Base-by-base conservation (phyloP, 371 early-diverging fungal genomes). In the Gilbertella persicaria region DNA sequence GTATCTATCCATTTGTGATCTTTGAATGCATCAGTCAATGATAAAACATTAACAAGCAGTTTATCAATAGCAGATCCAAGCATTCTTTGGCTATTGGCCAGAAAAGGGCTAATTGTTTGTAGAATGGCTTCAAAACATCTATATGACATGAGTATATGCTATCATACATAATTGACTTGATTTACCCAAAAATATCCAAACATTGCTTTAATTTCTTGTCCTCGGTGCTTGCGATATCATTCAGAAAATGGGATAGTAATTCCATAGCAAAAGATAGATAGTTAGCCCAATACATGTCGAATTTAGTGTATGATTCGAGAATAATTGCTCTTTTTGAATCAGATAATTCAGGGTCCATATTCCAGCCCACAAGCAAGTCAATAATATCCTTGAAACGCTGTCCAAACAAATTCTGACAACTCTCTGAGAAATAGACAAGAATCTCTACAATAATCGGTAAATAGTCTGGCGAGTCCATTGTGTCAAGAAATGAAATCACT, bases 361-460 rank as follows among this genome's bases (percentile, higher is more conserved):
- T 73, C 89, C 89, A 88, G 5, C 85, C 88, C n/a, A 87, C 78
- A 5, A 90, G 65, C 7, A 85, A 58, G 56, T 86, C 82, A 38
- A 86, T 69, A 23, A 88, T 69, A 38, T 83, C 82, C 83, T 67
- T 65, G 24, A 75, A 75, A 48, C 63, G 54, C 20, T 60, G 52
- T 23, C 59, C 55, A 55, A 75, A 69, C 12, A 59, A 50, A 12
- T 60, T 53, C 7, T 55, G 51, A 50, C 66, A 70, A 17, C 50
- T 45, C 5, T 58, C 44, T 33, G 76, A 55, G 23, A 72, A 54
- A 5, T 58, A 46, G 6, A 53, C 41, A 0, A 75, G 38, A 8
- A 67, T 53, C 3, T 66, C 64, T 5, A 72, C 39, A 5, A 69
- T 45, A 13, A 48, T 48, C 5, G 70, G 60, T 17, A 75, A 37